Evolutionary conservation across 2,329 filamentous ascomycete species (phyloP), one percentile per base, ranked within the genome.

Genomic region (Claviceps quebecensis): DNA sequence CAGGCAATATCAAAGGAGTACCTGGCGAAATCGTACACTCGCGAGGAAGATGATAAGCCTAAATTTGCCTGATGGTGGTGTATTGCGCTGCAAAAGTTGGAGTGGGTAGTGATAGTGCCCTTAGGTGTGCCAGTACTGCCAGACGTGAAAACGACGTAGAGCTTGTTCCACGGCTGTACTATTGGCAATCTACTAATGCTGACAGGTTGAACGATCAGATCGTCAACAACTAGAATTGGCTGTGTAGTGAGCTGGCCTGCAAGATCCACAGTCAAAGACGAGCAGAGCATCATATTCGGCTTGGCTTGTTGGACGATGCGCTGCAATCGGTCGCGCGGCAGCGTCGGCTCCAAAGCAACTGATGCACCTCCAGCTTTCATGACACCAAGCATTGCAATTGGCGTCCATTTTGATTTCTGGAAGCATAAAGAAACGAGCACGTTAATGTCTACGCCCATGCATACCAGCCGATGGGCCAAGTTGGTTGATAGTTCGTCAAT

Each of bases 1-100:
- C 55, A 50, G 9, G 52, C 53, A 5, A 56, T 52, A n/a, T 59
- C 55, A 16, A 59, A 60, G 2, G 56, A 56, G 38, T 56, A 58
- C 6, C 54, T 52, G 9, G 57, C 54, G 39, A 57, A 60, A 11
- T 59, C 53, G 16, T 46, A 56, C 8, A 48, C 47, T 14, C 47
- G 47, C 14, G 38, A 41, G 4, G n/a, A n/a, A 26, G 23, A 7
- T 2, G 39, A 14, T 5, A 29, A 26, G 1, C 9, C 9, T 3
- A 34, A 5, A 16, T 9, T 2, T 9, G 39, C 23, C 22, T 13
- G 23, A 17, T 48, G 17, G 13, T 23, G 14, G 14, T n/a, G 38
- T 2, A 48, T 34, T 11, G 38, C 38, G 9, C 22, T 26, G 37
- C 16, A 19, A 19, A 48, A 36, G 6, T 23, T 29, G n/a, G 37